phyloP scores from a whole-genome alignment of 1,284 basidiomycete genomes.

The Exobasidium rhododendri region DNA sequence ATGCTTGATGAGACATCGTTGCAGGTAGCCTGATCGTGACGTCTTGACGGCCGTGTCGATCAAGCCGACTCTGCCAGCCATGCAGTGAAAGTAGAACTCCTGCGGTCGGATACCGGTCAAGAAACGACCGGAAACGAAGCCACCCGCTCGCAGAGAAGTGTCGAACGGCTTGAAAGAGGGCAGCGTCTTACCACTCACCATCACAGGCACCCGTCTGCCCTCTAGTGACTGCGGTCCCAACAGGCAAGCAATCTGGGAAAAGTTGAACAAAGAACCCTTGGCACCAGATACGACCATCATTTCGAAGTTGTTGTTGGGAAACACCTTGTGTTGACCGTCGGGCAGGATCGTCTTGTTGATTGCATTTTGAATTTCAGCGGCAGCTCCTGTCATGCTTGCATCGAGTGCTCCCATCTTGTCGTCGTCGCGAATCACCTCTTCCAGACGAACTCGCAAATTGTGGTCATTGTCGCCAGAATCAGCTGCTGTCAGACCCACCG shows the following conservation, averaged over 20 bases:
- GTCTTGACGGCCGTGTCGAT: constrained; percentile 99
- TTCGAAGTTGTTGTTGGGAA: constrained; percentile 99
- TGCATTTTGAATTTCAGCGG: constrained; percentile 77
- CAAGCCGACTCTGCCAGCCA: constrained; percentile 97
- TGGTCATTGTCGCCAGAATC: constrained; percentile 57
- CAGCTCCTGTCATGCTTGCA: constrained; percentile 66
- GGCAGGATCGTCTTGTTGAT: constrained; percentile 72
- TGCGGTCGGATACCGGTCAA: constrained; percentile 97
- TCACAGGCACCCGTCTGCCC: constrained; percentile 95
- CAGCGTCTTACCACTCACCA: constrained; percentile 97
- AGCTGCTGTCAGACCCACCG: constrained; percentile 58
- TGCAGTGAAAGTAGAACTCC: constrained; percentile 99
- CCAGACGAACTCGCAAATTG: constrained; percentile 62
- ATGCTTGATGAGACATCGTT: constrained; percentile 97
- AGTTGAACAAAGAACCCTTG: constrained; percentile 96
- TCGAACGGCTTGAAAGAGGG: constrained; percentile 97
- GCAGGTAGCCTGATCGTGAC: constrained; percentile 94
- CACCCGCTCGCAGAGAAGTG: constrained; percentile 92
- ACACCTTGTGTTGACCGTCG: constrained; percentile 66
- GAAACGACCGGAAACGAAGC: constrained; percentile 99
- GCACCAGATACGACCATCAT: constrained; percentile 98
- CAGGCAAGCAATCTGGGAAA: constrained; percentile 92
- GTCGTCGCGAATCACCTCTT: constrained; percentile 95
- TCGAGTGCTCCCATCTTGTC: constrained; percentile 97
- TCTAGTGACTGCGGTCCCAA: constrained; percentile 97